A percentile compares a stretch with the other conserved stretches of the same genome.
Conservation (phyloP, 1,139 yeast species). For the Yamadazyma diddensiae region DNA sequence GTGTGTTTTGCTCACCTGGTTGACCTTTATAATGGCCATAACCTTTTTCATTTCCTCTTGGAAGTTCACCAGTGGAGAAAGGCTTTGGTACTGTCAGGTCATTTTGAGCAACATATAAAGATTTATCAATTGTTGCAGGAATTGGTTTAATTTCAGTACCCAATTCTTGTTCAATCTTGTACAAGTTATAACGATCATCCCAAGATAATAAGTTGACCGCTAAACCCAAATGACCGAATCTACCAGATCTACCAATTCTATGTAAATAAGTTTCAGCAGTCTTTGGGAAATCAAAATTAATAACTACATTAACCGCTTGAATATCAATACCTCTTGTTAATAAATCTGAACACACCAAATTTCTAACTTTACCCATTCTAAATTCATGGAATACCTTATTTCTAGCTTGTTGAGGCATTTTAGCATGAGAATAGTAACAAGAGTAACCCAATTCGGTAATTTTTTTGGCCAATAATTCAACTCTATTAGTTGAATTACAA, state of each 20-base stretch:
- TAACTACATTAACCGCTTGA: slow-evolving; percentile 97
- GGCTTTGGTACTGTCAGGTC: slow-evolving; percentile 80
- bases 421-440: slow-evolving; percentile 95
- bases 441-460: slow-evolving; percentile 96
- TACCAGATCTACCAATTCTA: slow-evolving; percentile 98
- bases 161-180: slow-evolving; percentile 94
- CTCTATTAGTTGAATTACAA: slow-evolving; percentile 95
- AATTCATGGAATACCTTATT: slow-evolving; percentile 98
- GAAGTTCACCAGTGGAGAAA: slow-evolving; percentile 69
- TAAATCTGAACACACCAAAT: slow-evolving; percentile 93
- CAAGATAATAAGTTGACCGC: slow-evolving; percentile 96
- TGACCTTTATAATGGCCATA: slow-evolving; percentile 26
- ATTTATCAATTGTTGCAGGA: slow-evolving; percentile 84
- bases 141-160: slow-evolving; percentile 98
- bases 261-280: slow-evolving; percentile 96
- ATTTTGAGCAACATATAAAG: slow-evolving; percentile 84
- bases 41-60: slow-evolving; percentile 48
- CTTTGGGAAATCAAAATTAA: slow-evolving; percentile 97
- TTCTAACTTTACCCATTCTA: slow-evolving; percentile 97
- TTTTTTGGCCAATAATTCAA: slow-evolving; percentile 90
- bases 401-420: slow-evolving; percentile 96
- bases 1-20: slow-evolving; percentile 16
- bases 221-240: slow-evolving; percentile 97
- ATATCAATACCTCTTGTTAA: slow-evolving; percentile 98
- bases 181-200: slow-evolving; percentile 92